These are phyloP conservation scores for Ogataea salicorniae DNA, from an alignment of 805 yeast genomes.

Conservation along the genomic window DNA sequence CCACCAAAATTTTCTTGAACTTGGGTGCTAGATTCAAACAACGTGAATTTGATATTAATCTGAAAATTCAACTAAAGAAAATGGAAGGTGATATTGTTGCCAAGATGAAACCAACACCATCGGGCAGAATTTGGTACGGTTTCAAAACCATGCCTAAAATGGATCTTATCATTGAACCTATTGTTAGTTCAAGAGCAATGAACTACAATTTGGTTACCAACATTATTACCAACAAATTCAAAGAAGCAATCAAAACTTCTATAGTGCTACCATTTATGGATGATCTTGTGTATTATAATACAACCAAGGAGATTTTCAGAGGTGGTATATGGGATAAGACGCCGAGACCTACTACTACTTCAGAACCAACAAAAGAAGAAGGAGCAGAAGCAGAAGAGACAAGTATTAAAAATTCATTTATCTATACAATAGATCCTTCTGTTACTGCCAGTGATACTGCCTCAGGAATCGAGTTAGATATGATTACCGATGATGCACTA, in stretches of 20 bases:
- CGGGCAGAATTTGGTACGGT: slow-evolving; percentile 85
- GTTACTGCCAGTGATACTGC: slow-evolving; percentile 3
- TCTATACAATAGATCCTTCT: slow-evolving; percentile 3
- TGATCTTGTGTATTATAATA: slow-evolving; percentile 67
- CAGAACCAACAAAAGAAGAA: not conserved
- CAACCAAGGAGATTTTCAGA: slow-evolving; percentile 66
- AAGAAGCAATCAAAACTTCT: slow-evolving; percentile 73
- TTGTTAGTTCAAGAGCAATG: slow-evolving; percentile 80
- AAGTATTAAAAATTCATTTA: not conserved
- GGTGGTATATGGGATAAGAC: slow-evolving; percentile 88
- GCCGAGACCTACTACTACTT: slow-evolving; percentile 13
- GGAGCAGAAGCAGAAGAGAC: not conserved
- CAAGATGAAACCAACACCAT: slow-evolving; percentile 82
- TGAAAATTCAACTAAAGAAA: slow-evolving; percentile 62
- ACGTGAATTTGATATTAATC: slow-evolving; percentile 65
- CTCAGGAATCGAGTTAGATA: not conserved
- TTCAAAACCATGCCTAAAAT: slow-evolving; percentile 75
- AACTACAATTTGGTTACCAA: slow-evolving; percentile 76
- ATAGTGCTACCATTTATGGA: slow-evolving; percentile 87
- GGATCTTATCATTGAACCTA: slow-evolving; percentile 77
- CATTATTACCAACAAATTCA: slow-evolving; percentile 69
- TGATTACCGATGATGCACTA: not conserved
- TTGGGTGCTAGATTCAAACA: slow-evolving; percentile 72
- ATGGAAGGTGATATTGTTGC: slow-evolving; percentile 71
- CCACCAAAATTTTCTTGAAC: slow-evolving; percentile 74